Conservation (phyloP, 352 stramenopile species). For the Pythium plurisporium region DNA sequence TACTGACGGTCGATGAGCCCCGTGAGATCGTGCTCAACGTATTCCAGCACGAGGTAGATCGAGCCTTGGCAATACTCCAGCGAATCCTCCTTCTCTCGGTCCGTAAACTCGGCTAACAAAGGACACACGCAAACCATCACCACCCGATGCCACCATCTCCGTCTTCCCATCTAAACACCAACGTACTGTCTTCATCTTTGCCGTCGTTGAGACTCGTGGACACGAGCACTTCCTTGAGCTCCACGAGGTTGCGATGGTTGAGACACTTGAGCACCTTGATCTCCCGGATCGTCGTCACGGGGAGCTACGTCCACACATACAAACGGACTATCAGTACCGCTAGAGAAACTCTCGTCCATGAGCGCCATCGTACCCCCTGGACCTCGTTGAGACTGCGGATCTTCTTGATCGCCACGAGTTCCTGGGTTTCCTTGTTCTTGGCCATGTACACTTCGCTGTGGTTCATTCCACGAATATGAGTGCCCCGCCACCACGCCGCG, state of each 20-base stretch:
- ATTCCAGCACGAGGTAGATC: constrained; percentile 87
- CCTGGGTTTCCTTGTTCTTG: constrained; percentile 76
- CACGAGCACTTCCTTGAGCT: constrained; percentile 95
- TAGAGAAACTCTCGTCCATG: neutral
- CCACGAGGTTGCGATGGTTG: constrained; percentile 94
- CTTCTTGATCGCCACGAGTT: constrained; percentile 90
- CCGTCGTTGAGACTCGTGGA: constrained; percentile 78
- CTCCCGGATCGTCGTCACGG: constrained; percentile 95
- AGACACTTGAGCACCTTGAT: constrained; percentile 98
- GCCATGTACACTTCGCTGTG: constrained; percentile 85
- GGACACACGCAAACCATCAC: neutral
- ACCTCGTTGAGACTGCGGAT: constrained; percentile 89
- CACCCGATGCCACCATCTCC: too few relatives aligned
- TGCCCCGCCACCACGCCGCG: neutral
- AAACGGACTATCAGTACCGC: neutral
- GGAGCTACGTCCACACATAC: constrained; percentile 54
- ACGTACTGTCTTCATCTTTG: constrained; percentile 44
- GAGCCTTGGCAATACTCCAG: constrained; percentile 84
- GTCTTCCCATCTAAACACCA: neutral
- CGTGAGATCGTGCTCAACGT: constrained; percentile 87
- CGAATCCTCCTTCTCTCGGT: constrained; percentile 82
- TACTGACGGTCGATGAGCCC: constrained; percentile 85
- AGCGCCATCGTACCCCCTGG: constrained; percentile 54
- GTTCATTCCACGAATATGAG: neutral
- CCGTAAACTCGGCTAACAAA: constrained; percentile 59